Evolutionary conservation across 495 filamentous ascomycete species (phyloP).

Genomic region (Neurospora tetraspora): DNA sequence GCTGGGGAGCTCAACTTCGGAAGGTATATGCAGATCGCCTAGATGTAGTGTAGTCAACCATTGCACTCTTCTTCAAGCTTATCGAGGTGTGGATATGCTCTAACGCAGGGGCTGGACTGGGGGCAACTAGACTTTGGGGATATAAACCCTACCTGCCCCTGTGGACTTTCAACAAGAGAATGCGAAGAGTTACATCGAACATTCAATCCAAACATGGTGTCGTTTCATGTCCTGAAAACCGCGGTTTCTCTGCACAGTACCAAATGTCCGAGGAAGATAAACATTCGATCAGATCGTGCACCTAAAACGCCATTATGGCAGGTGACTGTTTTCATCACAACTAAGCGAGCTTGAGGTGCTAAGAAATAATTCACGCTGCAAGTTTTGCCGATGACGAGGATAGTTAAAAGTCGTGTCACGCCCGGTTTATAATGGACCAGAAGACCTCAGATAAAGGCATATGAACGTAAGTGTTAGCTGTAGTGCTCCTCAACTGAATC

Average conservation of each 20-base stretch:
- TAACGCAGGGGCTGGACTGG: neutral
- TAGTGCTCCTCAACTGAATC: neutral
- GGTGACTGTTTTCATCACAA: neutral
- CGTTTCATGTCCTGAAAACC: neutral
- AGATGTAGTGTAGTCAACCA: neutral
- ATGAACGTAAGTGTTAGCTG: neutral
- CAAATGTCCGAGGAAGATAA: neutral
- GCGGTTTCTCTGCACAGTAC: neutral
- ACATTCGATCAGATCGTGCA: neutral
- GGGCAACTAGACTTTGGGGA: neutral
- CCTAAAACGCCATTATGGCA: neutral
- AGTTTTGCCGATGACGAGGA: neutral
- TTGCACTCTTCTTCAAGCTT: neutral
- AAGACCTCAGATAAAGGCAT: neutral
- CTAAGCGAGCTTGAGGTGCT: neutral
- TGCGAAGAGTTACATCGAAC: neutral
- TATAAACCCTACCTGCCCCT: neutral
- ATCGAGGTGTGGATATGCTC: neutral
- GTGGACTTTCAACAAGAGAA: neutral
- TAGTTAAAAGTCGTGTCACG: neutral
- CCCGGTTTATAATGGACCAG: neutral
- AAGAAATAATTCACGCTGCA: neutral
- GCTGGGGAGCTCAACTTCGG: conserved; percentile 2
- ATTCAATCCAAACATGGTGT: neutral
- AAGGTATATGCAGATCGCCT: neutral